Base-by-base conservation (phyloP, 345 rosid species). In the Hibiscus trionum region DNA sequence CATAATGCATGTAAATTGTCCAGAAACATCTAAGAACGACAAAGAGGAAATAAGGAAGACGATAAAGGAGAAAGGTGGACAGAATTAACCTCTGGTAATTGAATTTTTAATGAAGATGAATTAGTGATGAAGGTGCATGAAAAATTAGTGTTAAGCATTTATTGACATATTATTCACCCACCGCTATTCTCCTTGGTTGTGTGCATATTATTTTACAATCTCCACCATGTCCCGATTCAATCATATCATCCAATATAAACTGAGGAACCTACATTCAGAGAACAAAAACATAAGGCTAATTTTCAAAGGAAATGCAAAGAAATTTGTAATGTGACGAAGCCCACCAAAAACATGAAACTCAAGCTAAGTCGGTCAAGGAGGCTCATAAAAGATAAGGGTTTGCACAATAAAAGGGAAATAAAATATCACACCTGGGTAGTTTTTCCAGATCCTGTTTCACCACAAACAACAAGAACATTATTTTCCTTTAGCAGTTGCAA, bases 401-500 rank as follows among this genome's bases (percentile, higher is more conserved):
- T 56, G 60, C 60, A 19, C 47, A 44, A 8, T 17, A 12, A 11
- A 26, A 75, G 42, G 75, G 21, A 73, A 75, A 31, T 46, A 58
- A 31, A 46, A 75, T 76, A 14, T 37, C 44, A 49, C 57, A 91
- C 96, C 98, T 91, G 98, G 21, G 96, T 93, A 65, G 98, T 93
- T 89, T 93, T 93, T 80, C 98, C 98, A 73, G 96, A 93, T 75
- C 98, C 98, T 57, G 97, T 93, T 84, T 93, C 98, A 66, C 98
- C 97, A 76, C 98, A 91, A 76, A 93, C 88, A 64, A 91, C 94
- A 62, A 93, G 87, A 67, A 91, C 90, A 78, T 86, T 79, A 57
- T 80, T 85, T 74, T 93, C 96, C 84, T 84, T 87, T 76, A 93
- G 81, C 47, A 75, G 72, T 76, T 84, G 86, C 83, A 90, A 78